Conservation (phyloP, 179 eudicot species). For the Patellifolia procumbens region DNA sequence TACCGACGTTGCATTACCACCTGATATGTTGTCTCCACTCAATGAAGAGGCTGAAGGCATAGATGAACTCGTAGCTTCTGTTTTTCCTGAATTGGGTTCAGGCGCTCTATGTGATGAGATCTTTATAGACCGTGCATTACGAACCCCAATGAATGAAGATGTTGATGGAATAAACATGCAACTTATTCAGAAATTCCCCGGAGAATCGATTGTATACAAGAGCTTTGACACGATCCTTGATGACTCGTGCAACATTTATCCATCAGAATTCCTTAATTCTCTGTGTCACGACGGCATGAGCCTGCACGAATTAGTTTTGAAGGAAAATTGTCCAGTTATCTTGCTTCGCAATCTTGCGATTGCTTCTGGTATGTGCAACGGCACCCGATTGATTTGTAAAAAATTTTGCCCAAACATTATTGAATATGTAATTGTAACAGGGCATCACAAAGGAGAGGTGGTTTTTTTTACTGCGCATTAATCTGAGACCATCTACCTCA, state of each 20-base stretch:
- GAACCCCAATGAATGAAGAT: conserved; percentile 9
- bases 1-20: too few relatives aligned
- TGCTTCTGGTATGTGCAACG: neutral
- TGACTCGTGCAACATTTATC: neutral
- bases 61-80: neutral
- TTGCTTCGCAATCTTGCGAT: conserved; percentile 9
- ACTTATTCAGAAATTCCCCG: neutral
- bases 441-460: neutral
- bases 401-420: neutral
- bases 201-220: neutral
- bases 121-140: neutral
- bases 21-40: too few relatives aligned
- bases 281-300: conserved; percentile 1
- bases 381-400: conserved; percentile 9
- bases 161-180: neutral
- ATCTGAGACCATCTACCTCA: too few relatives aligned
- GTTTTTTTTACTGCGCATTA: too few relatives aligned
- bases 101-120: neutral
- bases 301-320: neutral
- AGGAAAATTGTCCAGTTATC: conserved; percentile 2
- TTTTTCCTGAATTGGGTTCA: neutral
- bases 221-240: neutral
- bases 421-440: neutral
- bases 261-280: conserved; percentile 11
- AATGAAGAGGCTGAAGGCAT: neutral